Evolutionary conservation across 2,329 filamentous ascomycete genomes (phyloP).

Genomic region (Aureobasidium leucospermi): DNA sequence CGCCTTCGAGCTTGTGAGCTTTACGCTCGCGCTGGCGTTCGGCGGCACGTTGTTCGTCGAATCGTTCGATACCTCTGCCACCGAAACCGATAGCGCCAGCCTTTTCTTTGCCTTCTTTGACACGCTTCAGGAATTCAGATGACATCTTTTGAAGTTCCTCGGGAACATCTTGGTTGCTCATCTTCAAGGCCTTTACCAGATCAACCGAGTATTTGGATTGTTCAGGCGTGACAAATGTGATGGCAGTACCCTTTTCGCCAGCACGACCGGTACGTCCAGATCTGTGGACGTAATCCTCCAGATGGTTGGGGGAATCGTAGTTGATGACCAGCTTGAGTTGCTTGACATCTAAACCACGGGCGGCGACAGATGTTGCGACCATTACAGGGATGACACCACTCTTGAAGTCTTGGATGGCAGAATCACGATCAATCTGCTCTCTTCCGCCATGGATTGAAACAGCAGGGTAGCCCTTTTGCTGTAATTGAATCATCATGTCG

Average conservation of each 20-base stretch:
- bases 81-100: conserved; percentile 79
- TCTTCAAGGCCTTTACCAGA: conserved; percentile 83
- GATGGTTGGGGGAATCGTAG: conserved; percentile 85
- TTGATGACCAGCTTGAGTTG: conserved; percentile 94
- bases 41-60: conserved; percentile 85
- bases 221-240: conserved; percentile 87
- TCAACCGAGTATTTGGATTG: conserved; percentile 87
- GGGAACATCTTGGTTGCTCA: conserved; percentile 79
- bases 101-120: conserved; percentile 87
- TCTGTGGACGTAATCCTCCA: conserved; percentile 95
- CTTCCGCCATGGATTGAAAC: conserved; percentile 93
- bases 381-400: conserved; percentile 81
- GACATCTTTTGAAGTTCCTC: conserved; percentile 56
- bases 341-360: conserved; percentile 91
- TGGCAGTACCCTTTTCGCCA: conserved; percentile 87
- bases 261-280: conserved; percentile 90
- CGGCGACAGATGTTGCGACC: conserved; percentile 91
- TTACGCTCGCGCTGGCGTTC: conserved; percentile 80
- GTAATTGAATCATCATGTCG: conserved; percentile 57
- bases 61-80: conserved; percentile 83
- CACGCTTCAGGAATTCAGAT: conserved; percentile 73
- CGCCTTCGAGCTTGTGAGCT: conserved; percentile 80
- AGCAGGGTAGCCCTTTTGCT: conserved; percentile 80
- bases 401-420: conserved; percentile 89
- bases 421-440: conserved; percentile 87